phyloP scores from a whole-genome alignment of 805 yeast genomes.

The Metschnikowia similis region DNA sequence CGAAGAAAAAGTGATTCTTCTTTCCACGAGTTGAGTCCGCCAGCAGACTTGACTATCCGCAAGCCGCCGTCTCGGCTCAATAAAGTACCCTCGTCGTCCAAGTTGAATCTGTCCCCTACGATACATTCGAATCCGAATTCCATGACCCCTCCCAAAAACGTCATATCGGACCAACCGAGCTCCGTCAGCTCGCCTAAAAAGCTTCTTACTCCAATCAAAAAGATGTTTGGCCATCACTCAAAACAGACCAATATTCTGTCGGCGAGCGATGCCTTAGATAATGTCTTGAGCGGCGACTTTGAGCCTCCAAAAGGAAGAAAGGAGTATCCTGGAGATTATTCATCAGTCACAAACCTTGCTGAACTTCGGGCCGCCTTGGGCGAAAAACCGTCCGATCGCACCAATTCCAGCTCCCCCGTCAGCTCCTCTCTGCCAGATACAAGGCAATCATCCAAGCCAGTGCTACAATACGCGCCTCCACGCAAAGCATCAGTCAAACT shows the following conservation, averaged over 20 bases:
- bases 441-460: background rate
- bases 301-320: constrained; percentile 12
- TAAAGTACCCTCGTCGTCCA: background rate
- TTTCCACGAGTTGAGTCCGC: constrained; percentile 11
- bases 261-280: constrained; percentile 12
- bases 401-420: background rate
- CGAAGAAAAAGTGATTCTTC: constrained; percentile 18
- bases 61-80: background rate
- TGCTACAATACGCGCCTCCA: background rate
- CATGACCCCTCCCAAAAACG: constrained; percentile 12
- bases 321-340: background rate
- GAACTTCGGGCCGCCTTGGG: background rate
- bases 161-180: constrained; percentile 5
- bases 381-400: background rate
- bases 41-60: constrained; percentile 2
- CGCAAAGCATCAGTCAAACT: background rate
- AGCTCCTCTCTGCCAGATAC: background rate
- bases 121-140: background rate
- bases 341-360: background rate
- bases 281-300: constrained; percentile 8
- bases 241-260: constrained; percentile 8
- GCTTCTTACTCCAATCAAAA: constrained; percentile 34
- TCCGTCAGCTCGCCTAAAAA: constrained; percentile 31
- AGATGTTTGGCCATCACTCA: constrained; percentile 23
- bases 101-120: background rate